Evolutionary conservation across 805 yeast genomes (phyloP).

Genomic region (Wickerhamiella qilinensis): DNA sequence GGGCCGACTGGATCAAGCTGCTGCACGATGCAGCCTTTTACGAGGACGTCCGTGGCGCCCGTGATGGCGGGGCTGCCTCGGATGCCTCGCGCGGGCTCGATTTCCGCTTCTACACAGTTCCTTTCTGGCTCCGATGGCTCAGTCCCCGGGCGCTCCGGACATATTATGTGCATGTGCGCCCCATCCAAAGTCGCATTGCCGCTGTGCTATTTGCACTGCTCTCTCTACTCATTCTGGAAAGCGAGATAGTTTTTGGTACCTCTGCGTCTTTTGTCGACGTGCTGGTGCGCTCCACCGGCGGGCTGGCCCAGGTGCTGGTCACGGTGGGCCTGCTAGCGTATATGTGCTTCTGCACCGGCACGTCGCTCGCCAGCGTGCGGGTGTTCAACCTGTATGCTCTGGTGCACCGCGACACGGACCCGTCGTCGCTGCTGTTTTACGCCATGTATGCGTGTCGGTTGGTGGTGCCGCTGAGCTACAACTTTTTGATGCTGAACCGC

Average conservation of each 20-base stretch:
- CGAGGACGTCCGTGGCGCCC: slow-evolving; percentile 50
- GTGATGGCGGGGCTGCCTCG: no score
- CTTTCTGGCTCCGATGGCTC: no score
- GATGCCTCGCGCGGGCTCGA: slow-evolving; percentile 12
- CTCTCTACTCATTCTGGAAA: no score
- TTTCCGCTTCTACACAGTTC: no score
- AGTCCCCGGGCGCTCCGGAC: slow-evolving; percentile 30
- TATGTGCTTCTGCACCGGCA: slow-evolving; percentile 54
- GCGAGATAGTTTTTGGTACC: slow-evolving; percentile 62
- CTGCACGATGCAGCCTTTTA: slow-evolving; percentile 33
- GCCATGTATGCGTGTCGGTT: slow-evolving; percentile 67
- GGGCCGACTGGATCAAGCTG: slow-evolving; percentile 38
- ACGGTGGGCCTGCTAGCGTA: slow-evolving; percentile 37
- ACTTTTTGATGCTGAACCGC: slow-evolving; percentile 52
- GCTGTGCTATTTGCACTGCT: no score
- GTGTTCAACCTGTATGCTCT: slow-evolving; percentile 65
- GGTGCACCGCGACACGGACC: slow-evolving; percentile 55
- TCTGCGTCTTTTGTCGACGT: slow-evolving; percentile 42
- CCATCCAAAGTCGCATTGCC: slow-evolving; percentile 28
- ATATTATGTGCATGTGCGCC: slow-evolving; percentile 30
- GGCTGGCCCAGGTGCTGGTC: slow-evolving; percentile 25
- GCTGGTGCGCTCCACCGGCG: slow-evolving; percentile 25
- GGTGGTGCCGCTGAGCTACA: slow-evolving; percentile 69
- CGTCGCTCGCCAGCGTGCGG: slow-evolving; percentile 48
- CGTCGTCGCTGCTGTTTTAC: slow-evolving; percentile 60